These are phyloP conservation scores for Conringia planisiliqua DNA, from an alignment of 345 rosid species.

Conservation along the genomic window DNA sequence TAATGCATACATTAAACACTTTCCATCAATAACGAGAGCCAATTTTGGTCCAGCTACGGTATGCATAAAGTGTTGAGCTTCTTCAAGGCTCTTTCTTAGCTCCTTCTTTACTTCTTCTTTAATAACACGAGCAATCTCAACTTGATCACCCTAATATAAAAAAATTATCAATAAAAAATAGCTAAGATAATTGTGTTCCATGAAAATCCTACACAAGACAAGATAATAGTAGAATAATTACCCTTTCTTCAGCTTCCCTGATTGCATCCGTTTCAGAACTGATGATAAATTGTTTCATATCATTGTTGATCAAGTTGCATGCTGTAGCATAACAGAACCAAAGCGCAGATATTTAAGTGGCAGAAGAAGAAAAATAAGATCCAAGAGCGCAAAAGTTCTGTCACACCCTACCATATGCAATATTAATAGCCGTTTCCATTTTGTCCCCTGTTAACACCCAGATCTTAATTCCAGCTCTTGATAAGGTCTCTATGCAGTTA, in stretches of 20 bases:
- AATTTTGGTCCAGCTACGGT: slow-evolving; percentile 72
- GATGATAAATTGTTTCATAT: slow-evolving; percentile 89
- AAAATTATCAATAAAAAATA: not conserved
- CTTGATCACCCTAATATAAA: slow-evolving; percentile 77
- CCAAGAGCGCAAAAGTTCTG: not conserved
- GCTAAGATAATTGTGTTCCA: not conserved
- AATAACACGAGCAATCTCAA: slow-evolving; percentile 82
- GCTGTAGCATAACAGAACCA: slow-evolving; percentile 55
- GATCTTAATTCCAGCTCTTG: slow-evolving; percentile 98
- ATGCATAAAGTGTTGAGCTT: slow-evolving; percentile 62
- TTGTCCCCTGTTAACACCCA: slow-evolving; percentile 99
- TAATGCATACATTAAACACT: slow-evolving; percentile 94
- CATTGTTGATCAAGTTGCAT: slow-evolving; percentile 95
- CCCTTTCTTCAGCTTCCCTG: slow-evolving; percentile 87
- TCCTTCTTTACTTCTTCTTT: slow-evolving; percentile 80
- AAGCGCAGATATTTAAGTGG: slow-evolving; percentile 8
- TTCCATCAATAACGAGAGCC: slow-evolving; percentile 89
- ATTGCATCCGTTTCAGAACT: slow-evolving; percentile 92
- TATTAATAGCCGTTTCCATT: slow-evolving; percentile 99
- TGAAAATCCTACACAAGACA: not conserved
- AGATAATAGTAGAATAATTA: slow-evolving; percentile 35
- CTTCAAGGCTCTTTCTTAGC: slow-evolving; percentile 76
- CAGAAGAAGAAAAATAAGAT: slow-evolving; percentile 4
- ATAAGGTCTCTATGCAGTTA: slow-evolving; percentile 88
- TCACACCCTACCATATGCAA: slow-evolving; percentile 76